Evolutionary conservation across 2,329 filamentous ascomycete genomes (phyloP).

Genomic region (Phaeosphaeria sp.): DNA sequence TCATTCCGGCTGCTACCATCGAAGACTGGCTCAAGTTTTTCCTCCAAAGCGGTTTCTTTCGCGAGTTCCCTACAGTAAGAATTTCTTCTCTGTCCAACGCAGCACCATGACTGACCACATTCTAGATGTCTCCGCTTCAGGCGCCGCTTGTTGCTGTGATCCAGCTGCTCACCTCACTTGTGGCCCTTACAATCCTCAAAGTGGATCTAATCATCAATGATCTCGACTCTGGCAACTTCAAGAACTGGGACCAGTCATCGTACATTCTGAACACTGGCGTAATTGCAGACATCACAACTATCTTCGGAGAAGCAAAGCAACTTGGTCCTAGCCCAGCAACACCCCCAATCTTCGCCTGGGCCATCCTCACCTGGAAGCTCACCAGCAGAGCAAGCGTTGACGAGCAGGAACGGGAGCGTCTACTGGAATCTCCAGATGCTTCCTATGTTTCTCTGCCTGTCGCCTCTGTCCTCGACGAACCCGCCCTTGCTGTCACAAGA

Average conservation of each 20-base stretch:
- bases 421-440: slow-evolving; percentile 29
- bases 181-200: slow-evolving; percentile 77
- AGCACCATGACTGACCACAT: neutral
- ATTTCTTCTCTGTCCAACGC: too few relatives aligned
- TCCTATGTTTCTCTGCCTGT: slow-evolving; percentile 17
- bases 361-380: slow-evolving; percentile 62
- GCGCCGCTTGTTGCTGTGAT: slow-evolving; percentile 65
- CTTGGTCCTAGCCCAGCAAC: slow-evolving; percentile 67
- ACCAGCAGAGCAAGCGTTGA: slow-evolving; percentile 24
- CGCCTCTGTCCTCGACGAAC: slow-evolving; percentile 35
- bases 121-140: slow-evolving; percentile 36
- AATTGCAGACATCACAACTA: slow-evolving; percentile 74
- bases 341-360: slow-evolving; percentile 82
- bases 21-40: slow-evolving; percentile 44
- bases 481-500: slow-evolving; percentile 28
- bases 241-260: slow-evolving; percentile 50
- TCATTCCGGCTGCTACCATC: slow-evolving; percentile 38
- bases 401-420: slow-evolving; percentile 37
- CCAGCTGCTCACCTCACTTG: slow-evolving; percentile 72
- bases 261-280: slow-evolving; percentile 75
- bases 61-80: slow-evolving; percentile 65
- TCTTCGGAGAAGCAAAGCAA: slow-evolving; percentile 66
- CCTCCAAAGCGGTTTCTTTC: slow-evolving; percentile 64
- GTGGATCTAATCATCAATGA: slow-evolving; percentile 66
- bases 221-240: slow-evolving; percentile 33